Conservation (phyloP, 164 flowering plant species). For the Nelumbo lutea region DNA sequence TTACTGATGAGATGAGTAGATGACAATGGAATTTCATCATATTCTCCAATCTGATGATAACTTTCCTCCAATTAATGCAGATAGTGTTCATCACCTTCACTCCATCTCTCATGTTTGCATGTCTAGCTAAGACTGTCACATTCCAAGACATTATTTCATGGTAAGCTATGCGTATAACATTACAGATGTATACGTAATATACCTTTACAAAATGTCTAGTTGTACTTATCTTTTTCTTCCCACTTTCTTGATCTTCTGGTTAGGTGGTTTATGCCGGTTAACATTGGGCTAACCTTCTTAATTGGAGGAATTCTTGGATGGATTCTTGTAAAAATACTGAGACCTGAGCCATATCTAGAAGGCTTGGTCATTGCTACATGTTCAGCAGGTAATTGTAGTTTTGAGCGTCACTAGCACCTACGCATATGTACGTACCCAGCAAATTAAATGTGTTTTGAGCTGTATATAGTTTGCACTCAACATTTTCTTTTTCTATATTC, state of each 20-base stretch:
- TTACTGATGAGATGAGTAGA: not conserved
- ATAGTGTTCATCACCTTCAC: conserved; percentile 81
- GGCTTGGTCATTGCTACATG: conserved; percentile 80
- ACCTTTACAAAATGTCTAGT: not conserved
- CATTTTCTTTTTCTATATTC: not conserved
- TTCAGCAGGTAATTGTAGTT: conserved; percentile 50
- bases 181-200: not conserved
- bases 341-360: conserved; percentile 60
- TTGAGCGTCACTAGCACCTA: not conserved
- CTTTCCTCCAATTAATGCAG: conserved; percentile 32
- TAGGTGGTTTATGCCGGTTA: conserved; percentile 99
- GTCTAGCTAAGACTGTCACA: conserved; percentile 73
- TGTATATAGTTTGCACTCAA: not conserved
- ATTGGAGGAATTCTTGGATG: conserved; percentile 83
- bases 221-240: not conserved
- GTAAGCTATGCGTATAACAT: conserved; percentile 24
- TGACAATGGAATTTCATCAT: no score
- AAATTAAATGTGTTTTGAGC: not conserved
- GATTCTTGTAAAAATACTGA: conserved; percentile 62
- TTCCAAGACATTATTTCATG: conserved; percentile 82
- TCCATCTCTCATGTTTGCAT: conserved; percentile 74
- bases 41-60: not conserved
- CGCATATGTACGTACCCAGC: not conserved
- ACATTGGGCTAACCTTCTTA: conserved; percentile 69
- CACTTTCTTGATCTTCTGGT: not conserved